Conservation (phyloP, 495 filamentous ascomycete genomes). For the Aspergillus heteromorphus region DNA sequence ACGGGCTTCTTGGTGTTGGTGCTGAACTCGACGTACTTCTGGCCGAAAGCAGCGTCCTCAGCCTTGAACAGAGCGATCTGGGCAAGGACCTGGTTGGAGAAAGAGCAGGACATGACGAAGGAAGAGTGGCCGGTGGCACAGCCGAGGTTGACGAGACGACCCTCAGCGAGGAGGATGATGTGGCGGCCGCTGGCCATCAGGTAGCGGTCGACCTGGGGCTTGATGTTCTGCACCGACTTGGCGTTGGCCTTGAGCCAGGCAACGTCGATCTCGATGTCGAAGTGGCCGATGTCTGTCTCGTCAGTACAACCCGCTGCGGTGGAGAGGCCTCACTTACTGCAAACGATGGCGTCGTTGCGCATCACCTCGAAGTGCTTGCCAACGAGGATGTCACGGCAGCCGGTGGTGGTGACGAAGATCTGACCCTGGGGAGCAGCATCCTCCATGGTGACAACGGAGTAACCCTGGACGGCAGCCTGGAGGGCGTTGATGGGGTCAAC, state of each 20-base stretch:
- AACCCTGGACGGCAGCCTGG: constrained; percentile 95
- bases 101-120: constrained; percentile 99
- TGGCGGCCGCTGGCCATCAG: constrained; percentile 88
- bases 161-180: constrained; percentile 97
- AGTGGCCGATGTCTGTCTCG: constrained; percentile 87
- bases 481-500: constrained; percentile 99
- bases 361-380: constrained; percentile 92
- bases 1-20: constrained; percentile 82
- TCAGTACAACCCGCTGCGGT: constrained; percentile 4
- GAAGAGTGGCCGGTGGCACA: constrained; percentile 99
- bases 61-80: constrained; percentile 98
- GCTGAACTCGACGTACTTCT: constrained; percentile 95
- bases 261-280: constrained; percentile 99
- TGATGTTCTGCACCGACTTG: constrained; percentile 93
- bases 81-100: constrained; percentile 99
- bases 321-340: constrained; percentile 61
- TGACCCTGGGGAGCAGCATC: constrained; percentile 82
- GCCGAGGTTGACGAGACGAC: constrained; percentile 97
- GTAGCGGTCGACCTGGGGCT: constrained; percentile 99
- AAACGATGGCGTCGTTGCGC: constrained; percentile 98
- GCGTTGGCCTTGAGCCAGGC: constrained; percentile 98
- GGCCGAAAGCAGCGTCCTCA: constrained; percentile 76
- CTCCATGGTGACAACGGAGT: constrained; percentile 96
- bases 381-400: constrained; percentile 94
- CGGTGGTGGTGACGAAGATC: constrained; percentile 99